Conservation (phyloP, 331 rosid genomes). For the Dryas integrifolia region DNA sequence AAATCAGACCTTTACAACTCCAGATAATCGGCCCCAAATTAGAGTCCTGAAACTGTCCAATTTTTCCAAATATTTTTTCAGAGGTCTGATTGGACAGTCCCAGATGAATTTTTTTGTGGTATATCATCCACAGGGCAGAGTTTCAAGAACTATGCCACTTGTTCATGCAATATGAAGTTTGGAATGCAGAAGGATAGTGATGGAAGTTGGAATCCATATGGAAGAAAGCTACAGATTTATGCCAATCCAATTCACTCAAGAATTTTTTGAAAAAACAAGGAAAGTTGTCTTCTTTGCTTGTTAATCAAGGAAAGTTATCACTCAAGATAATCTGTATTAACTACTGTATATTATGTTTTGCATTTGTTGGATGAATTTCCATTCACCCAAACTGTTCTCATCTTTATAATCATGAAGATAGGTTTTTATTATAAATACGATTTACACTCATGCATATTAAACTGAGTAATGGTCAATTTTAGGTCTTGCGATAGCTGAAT, state of each 20-base stretch:
- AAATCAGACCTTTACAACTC: no score
- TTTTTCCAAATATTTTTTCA: no score
- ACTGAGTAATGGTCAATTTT: slow-evolving; percentile 22
- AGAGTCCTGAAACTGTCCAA: no score
- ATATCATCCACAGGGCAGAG: slow-evolving; percentile 43
- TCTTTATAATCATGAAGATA: background rate
- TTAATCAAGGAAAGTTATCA: slow-evolving; percentile 43
- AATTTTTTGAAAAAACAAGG: slow-evolving; percentile 70
- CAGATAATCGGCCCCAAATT: no score
- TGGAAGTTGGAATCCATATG: slow-evolving; percentile 63
- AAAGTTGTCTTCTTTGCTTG: slow-evolving; percentile 57
- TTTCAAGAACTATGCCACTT: slow-evolving; percentile 40
- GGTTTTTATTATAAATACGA: background rate
- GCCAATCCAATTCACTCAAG: slow-evolving; percentile 57
- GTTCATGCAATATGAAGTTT: slow-evolving; percentile 39
- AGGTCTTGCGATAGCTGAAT: slow-evolving; percentile 66
- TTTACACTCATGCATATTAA: background rate
- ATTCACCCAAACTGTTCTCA: background rate
- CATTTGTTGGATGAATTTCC: background rate
- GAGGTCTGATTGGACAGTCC: no score
- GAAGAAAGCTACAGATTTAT: slow-evolving; percentile 64
- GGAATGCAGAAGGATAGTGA: slow-evolving; percentile 46
- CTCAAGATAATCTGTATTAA: background rate
- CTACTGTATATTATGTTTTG: background rate
- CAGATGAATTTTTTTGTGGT: slow-evolving; percentile 16